These are phyloP conservation scores for Pseudocercospora cruenta DNA, from an alignment of 2,329 filamentous ascomycete species.

Conservation along the genomic window DNA sequence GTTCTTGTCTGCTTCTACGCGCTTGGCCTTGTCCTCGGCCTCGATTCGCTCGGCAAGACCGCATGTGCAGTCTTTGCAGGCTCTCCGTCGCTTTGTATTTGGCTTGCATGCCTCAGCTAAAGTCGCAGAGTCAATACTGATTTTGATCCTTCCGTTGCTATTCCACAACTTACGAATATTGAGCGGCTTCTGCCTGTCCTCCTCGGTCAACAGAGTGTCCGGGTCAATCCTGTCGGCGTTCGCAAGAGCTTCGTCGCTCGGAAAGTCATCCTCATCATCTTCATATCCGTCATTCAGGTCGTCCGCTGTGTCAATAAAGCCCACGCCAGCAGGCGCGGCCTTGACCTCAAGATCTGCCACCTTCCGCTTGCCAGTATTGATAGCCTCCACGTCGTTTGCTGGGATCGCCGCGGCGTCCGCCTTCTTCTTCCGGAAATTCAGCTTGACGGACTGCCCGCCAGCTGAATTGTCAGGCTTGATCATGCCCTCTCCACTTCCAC, in stretches of 20 bases:
- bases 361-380: conserved; percentile 39
- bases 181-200: conserved; percentile 77
- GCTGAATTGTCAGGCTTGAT: conserved; percentile 57
- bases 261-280: conserved; percentile 41
- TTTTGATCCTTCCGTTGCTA: background rate
- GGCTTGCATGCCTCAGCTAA: conserved; percentile 83
- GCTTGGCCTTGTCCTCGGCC: conserved; percentile 76
- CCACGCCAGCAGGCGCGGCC: conserved; percentile 61
- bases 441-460: conserved; percentile 40
- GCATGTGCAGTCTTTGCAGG: conserved; percentile 98
- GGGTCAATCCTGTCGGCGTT: conserved; percentile 86
- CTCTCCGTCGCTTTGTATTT: conserved; percentile 85
- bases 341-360: conserved; percentile 37
- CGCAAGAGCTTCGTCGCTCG: conserved; percentile 52
- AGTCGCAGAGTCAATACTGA: background rate
- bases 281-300: conserved; percentile 47
- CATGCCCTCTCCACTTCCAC: conserved; percentile 65
- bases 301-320: conserved; percentile 61
- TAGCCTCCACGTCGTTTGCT: conserved; percentile 39
- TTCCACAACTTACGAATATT: conserved; percentile 65
- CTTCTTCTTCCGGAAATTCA: conserved; percentile 69
- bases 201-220: conserved; percentile 80
- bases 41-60: conserved; percentile 84
- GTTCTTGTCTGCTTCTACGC: conserved; percentile 64
- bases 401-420: conserved; percentile 46